Evolutionary conservation across 345 rosid genomes (phyloP), one percentile per base, ranked within the genome.

Genomic region (Populus tremula): DNA sequence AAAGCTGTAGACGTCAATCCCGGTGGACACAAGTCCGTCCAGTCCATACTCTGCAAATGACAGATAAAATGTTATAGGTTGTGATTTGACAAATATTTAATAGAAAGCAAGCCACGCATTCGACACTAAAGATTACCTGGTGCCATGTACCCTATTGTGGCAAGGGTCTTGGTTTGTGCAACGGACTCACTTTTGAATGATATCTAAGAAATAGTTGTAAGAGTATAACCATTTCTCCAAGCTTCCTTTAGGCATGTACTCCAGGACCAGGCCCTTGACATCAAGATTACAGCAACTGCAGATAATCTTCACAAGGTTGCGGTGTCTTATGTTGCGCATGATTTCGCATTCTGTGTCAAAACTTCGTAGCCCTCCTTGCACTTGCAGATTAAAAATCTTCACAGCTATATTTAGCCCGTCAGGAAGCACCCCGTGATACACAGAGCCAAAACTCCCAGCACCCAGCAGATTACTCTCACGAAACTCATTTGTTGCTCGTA

Each of bases 401-500:
- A 53, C 39, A 10, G 64, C 75, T 17, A 54, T 13, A 33, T 29
- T 6, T 10, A 13, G 8, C 21, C 45, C 75, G 33, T 72, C 75
- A 0, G 10, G 5, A 29, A 72, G 39, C n/a, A 1, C 47, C n/a
- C 75, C 75, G 20, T 72, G 36, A 29, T 72, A 53, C 1, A 72
- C 75, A 1, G 35, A 23, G 20, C 70, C 70, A 43, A 16, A 74
- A 25, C 77, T 35, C 14, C 76, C 69, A 2, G 1, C 11, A 4
- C 69, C 76, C 17, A 62, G 69, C 1, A 73, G 41, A 33, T 78
- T 78, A 20, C 49, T 38, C 33, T 72, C 80, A 1, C 6, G 27
- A 39, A 76, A 83, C 29, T 70, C 76, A 23, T 73, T 43, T 5
- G 81, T 79, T 8, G 86, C 81, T 21, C 11, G 20, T 25, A 3